phyloP scores from a whole-genome alignment of 305 asterid genomes.

The Fraxinus ornus region DNA sequence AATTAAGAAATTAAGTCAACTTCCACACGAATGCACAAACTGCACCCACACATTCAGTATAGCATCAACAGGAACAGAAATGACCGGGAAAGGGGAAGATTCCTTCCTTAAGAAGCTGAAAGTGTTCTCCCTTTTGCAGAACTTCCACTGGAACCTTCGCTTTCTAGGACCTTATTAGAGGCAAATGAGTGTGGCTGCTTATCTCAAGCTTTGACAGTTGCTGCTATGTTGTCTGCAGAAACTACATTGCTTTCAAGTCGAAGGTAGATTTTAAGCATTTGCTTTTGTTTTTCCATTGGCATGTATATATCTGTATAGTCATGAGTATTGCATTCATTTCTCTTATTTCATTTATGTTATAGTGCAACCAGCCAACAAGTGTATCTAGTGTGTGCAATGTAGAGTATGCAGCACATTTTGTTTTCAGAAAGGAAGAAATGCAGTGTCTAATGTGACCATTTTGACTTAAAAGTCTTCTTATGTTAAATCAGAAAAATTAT shows the following conservation, averaged over 20 bases:
- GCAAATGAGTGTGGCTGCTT: slow-evolving; percentile 84
- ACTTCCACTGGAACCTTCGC: slow-evolving; percentile 95
- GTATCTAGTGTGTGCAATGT: background rate
- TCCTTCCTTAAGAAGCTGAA: slow-evolving; percentile 15
- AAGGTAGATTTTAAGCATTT: slow-evolving; percentile 45
- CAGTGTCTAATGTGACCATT: slow-evolving; percentile 5
- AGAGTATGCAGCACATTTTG: background rate
- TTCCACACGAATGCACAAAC: background rate
- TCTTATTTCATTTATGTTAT: background rate
- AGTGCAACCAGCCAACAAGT: background rate
- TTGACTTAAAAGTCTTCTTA: background rate
- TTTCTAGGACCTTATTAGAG: slow-evolving; percentile 88
- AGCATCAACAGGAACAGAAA: background rate
- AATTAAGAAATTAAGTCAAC: background rate
- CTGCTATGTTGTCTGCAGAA: slow-evolving; percentile 95
- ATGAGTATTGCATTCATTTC: background rate
- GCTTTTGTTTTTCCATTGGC: slow-evolving; percentile 12
- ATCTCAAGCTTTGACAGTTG: slow-evolving; percentile 87
- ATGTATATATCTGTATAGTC: slow-evolving; percentile 3
- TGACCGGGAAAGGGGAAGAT: background rate
- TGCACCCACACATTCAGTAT: background rate
- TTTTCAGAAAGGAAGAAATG: slow-evolving; percentile 7
- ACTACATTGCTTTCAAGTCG: slow-evolving; percentile 65
- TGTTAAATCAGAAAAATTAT: slow-evolving; percentile 1
- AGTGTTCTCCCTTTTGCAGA: slow-evolving; percentile 54